phyloP scores from a whole-genome alignment of 2,329 filamentous ascomycete species.

The Raffaelea arxii region DNA sequence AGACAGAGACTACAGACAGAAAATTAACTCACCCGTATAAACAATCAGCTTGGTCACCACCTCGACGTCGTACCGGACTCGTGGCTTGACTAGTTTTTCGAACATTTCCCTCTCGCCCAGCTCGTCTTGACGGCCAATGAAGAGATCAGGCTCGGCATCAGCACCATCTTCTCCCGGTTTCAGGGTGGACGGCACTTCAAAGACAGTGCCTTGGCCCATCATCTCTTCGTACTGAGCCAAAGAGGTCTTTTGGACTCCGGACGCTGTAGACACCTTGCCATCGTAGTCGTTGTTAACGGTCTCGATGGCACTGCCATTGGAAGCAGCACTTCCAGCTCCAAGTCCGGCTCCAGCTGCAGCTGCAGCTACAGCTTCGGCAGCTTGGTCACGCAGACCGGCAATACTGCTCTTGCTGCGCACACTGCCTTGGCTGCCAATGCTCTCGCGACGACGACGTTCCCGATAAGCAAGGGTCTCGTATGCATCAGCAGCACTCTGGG shows the following conservation, averaged over 20 bases:
- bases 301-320: not conserved
- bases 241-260: conserved; percentile 33
- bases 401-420: conserved; percentile 34
- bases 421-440: conserved; percentile 41
- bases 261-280: conserved; percentile 29
- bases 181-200: conserved; percentile 18
- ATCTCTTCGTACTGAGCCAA: conserved; percentile 59
- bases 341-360: not conserved
- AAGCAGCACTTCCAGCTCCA: too few relatives aligned
- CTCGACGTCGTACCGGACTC: conserved; percentile 95
- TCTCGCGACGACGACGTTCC: conserved; percentile 51
- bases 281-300: conserved; percentile 20
- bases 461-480: conserved; percentile 92
- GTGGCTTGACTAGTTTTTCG: conserved; percentile 69
- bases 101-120: conserved; percentile 72
- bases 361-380: conserved; percentile 15
- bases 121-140: conserved; percentile 35
- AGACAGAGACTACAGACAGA: not conserved
- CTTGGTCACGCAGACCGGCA: conserved; percentile 27
- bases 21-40: conserved; percentile 62
- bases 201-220: conserved; percentile 58
- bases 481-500: conserved; percentile 90
- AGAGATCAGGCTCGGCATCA: conserved; percentile 24
- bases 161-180: not conserved
- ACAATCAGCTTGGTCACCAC: conserved; percentile 95